Evolutionary conservation across 1,139 yeast species (phyloP).

Genomic region (Arxiozyma slooffiae): DNA sequence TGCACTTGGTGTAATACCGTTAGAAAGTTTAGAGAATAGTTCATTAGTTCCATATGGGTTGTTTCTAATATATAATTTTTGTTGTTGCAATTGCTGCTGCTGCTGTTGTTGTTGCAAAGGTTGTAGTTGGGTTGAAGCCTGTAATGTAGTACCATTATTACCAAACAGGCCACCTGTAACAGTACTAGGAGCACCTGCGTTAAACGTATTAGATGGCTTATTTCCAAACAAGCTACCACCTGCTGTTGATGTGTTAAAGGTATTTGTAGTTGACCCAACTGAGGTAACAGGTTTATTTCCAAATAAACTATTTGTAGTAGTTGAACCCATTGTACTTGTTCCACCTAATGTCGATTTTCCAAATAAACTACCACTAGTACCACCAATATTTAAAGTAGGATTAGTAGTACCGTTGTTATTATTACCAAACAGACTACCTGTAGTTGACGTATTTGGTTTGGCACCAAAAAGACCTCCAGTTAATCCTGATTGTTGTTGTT

Average conservation of each 20-base stretch:
- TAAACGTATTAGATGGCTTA: conserved; percentile 9
- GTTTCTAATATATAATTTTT: conserved; percentile 22
- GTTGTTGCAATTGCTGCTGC: conserved; percentile 18
- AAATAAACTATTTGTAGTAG: conserved; percentile 6
- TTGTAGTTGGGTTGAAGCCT: conserved; percentile 4
- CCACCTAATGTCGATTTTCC: conserved; percentile 1
- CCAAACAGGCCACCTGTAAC: conserved; percentile 5
- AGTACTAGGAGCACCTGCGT: conserved; percentile 1
- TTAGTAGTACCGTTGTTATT: conserved; percentile 3
- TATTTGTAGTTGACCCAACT: conserved; percentile 3
- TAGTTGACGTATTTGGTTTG: conserved; percentile 8
- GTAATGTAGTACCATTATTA: conserved; percentile 1
- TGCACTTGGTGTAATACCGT: conserved; percentile 38
- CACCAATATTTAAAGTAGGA: conserved; percentile 8
- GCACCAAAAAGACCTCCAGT: conserved; percentile 33
- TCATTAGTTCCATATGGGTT: conserved; percentile 73
- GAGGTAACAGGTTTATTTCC: conserved; percentile 4
- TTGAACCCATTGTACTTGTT: neutral
- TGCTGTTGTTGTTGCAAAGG: conserved; percentile 9
- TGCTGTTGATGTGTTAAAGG: neutral
- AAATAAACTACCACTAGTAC: neutral
- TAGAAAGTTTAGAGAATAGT: conserved; percentile 36
- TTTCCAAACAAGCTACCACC: conserved; percentile 30
- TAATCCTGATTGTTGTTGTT: neutral
- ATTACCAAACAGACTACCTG: conserved; percentile 29